phyloP scores from a whole-genome alignment of 768 basidiomycete genomes.

The Lentinula edodes region DNA sequence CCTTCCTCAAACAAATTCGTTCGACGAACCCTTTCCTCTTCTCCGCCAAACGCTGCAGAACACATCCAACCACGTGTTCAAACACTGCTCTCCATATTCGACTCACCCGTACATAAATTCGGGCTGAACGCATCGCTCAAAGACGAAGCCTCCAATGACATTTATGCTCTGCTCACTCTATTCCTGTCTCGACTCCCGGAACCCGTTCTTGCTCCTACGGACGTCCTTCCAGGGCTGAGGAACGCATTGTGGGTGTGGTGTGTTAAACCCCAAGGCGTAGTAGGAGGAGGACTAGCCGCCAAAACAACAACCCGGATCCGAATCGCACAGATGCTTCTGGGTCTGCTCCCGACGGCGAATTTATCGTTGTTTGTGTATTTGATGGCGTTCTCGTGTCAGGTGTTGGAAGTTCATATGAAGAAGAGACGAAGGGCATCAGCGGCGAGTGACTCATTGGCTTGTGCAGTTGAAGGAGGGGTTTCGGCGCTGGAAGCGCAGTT shows the following conservation, averaged over 20 bases:
- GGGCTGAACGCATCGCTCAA: conserved; percentile 23
- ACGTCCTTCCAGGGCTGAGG: conserved; percentile 19
- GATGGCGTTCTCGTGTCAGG: conserved; percentile 39
- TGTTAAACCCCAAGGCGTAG: conserved; percentile 10
- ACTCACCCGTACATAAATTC: conserved; percentile 13
- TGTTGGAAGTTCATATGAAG: conserved; percentile 14
- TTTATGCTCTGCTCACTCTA: conserved; percentile 34
- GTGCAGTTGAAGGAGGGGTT: neutral
- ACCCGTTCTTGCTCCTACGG: conserved; percentile 25
- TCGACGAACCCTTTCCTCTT: neutral
- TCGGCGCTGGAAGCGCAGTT: neutral
- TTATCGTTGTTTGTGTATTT: conserved; percentile 39
- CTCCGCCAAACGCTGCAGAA: neutral
- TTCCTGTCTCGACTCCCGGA: conserved; percentile 37
- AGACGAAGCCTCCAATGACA: conserved; percentile 30
- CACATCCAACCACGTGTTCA: conserved; percentile 22
- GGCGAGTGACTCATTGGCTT: neutral
- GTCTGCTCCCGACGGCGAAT: conserved; percentile 37
- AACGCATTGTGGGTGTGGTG: conserved; percentile 31
- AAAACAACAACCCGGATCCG: conserved; percentile 13
- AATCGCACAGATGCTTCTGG: conserved; percentile 30
- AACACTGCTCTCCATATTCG: conserved; percentile 19
- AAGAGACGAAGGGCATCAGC: neutral
- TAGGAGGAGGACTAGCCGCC: neutral
- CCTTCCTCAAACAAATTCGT: conserved; percentile 2